These are phyloP conservation scores for Arthrobotrys iridis DNA, from an alignment of 2,329 filamentous ascomycete genomes.

Conservation along the genomic window DNA sequence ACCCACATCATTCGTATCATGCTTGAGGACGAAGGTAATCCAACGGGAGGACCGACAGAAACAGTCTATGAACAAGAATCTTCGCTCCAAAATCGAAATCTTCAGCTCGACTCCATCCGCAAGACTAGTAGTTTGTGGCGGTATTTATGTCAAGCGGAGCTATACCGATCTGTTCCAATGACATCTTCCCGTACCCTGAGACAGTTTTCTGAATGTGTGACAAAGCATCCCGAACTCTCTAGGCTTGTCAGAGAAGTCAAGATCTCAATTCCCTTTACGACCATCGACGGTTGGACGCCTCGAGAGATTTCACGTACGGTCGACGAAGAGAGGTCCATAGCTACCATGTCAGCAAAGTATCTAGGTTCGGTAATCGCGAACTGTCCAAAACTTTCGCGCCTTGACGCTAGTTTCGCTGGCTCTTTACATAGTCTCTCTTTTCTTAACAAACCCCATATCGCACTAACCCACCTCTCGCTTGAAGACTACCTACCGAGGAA, in stretches of 20 bases:
- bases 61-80: conserved; percentile 33
- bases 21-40: not conserved
- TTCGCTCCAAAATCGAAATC: conserved; percentile 11
- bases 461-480: conserved; percentile 9
- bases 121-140: conserved; percentile 42
- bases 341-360: conserved; percentile 7
- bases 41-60: not conserved
- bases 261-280: conserved; percentile 34
- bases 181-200: conserved; percentile 11
- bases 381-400: conserved; percentile 34
- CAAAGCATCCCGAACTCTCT: not conserved
- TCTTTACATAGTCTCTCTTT: conserved; percentile 22
- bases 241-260: conserved; percentile 26
- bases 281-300: conserved; percentile 37
- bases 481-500: conserved; percentile 21
- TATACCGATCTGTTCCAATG: conserved; percentile 38
- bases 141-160: conserved; percentile 26
- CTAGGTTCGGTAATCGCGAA: conserved; percentile 16
- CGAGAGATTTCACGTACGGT: not conserved
- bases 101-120: conserved; percentile 23
- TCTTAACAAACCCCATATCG: conserved; percentile 2
- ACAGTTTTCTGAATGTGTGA: conserved; percentile 17
- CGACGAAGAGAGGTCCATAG: conserved; percentile 9
- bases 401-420: conserved; percentile 33
- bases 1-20: conserved; percentile 23